phyloP scores from a whole-genome alignment of 208 protist species.

The Herpetomonas muscarum region DNA sequence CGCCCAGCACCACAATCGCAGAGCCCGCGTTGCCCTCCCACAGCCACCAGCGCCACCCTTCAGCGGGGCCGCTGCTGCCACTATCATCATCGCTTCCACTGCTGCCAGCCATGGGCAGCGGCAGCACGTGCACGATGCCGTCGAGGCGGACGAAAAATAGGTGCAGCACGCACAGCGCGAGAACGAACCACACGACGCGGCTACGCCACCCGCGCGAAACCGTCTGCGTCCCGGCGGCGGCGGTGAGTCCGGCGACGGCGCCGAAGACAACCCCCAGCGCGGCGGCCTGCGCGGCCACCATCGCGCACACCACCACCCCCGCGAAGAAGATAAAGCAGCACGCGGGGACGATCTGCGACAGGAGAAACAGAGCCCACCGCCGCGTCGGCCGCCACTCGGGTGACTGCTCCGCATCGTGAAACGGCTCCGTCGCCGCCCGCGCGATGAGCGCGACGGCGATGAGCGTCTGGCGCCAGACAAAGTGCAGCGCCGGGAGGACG shows the following conservation, averaged over 20 bases:
- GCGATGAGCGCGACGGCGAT: not conserved
- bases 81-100: not conserved
- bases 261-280: constrained; percentile 2
- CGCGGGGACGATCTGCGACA: constrained; percentile 2
- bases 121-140: not conserved
- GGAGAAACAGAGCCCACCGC: constrained; percentile 2
- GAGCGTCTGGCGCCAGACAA: not conserved
- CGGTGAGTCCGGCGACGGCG: not conserved
- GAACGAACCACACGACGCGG: not conserved
- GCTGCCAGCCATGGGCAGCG: too few relatives aligned
- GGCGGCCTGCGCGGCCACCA: constrained; percentile 3
- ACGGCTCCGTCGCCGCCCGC: not conserved
- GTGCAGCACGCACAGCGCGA: not conserved
- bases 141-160: not conserved
- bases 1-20: not conserved
- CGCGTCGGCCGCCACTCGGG: not conserved
- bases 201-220: not conserved
- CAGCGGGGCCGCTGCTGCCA: not conserved
- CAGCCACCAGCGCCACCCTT: constrained; percentile 14
- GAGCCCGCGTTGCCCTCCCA: constrained; percentile 5
- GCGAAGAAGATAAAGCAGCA: not conserved
- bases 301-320: constrained; percentile 1
- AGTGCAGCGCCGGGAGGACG: not conserved
- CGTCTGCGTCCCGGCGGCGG: not conserved
- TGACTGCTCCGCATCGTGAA: not conserved